Percentiles rank a stretch among this genome's conserved stretches.
Evolutionary conservation across 495 filamentous ascomycete genomes (phyloP).

Genomic region (Talaromyces ruber): DNA sequence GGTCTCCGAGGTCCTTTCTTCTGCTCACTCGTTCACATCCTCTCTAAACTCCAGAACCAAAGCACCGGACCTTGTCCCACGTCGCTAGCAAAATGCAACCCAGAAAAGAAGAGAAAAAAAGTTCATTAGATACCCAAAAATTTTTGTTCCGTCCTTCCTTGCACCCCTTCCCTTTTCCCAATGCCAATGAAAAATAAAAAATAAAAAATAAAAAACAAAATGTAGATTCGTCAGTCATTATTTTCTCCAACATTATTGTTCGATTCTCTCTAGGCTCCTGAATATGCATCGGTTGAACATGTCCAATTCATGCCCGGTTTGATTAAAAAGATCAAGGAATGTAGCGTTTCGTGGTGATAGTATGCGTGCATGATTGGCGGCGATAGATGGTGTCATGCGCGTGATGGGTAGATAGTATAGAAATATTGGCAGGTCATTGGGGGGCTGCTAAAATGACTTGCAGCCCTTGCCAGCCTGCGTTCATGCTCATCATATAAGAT

Average conservation of each 20-base stretch:
- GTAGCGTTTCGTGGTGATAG: not conserved
- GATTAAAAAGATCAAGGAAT: not conserved
- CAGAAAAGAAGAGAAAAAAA: constrained; percentile 9
- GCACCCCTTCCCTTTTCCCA: not conserved
- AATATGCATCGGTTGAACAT: not conserved
- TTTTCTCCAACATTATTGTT: not conserved
- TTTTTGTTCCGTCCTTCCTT: not conserved
- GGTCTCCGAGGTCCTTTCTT: not conserved
- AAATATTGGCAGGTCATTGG: not conserved
- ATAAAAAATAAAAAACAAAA: not conserved
- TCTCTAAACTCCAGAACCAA: constrained; percentile 3
- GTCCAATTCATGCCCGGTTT: not conserved
- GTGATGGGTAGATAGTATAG: not conserved
- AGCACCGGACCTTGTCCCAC: constrained; percentile 3
- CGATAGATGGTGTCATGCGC: not conserved
- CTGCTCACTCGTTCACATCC: not conserved
- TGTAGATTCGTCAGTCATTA: not conserved
- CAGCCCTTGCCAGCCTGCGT: not conserved
- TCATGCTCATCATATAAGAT: not conserved
- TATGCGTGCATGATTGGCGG: not conserved
- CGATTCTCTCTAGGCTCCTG: not conserved
- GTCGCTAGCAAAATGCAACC: constrained; percentile 13
- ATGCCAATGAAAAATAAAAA: not conserved
- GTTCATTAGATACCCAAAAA: not conserved
- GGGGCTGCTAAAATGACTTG: not conserved